Evolutionary conservation across 2,329 filamentous ascomycete species (phyloP), one percentile per base, ranked within the genome.

Genomic region (Colletotrichum melonis): DNA sequence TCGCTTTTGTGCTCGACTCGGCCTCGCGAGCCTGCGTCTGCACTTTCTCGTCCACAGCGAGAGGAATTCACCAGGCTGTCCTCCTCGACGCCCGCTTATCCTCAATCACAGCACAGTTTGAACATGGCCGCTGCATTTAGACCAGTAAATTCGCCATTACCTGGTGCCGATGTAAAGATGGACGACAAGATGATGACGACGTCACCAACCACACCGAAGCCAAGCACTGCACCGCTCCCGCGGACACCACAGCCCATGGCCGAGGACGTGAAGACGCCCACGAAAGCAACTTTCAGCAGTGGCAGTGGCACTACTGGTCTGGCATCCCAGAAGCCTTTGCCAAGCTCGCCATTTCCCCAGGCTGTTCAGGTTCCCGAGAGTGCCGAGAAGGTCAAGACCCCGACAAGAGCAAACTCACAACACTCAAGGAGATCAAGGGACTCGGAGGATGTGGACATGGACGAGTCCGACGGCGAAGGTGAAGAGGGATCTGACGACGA

Each of bases 391-490:
- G 80, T 82, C 55, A 80, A 85, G 58, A 79, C 82, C 14, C 81
- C 87, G 35, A 87, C 85, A 75, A 84, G 88, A 73, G 89, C 88
- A 67, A 87, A 89, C 75, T 92, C 92, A 24, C 88, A 92, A 75
- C 86, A 86, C 67, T 90, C 92, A 11, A 85, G 85, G 74, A 89
- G 89, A 75, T 91, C 91, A n/a, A 82, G 86, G 67, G 88, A 89
- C 49, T 91, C 91, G 3, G 88, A 91, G 73, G 94, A 97, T 77
- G 87, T 94, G 28, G 92, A 94, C 73, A 94, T 95, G 89, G 92
- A 92, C 52, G 92, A 93, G 22, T 93, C 93, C 12, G 93, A 94
- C 69, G 92, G 88, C 64, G 93, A 93, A 76, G 83, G 83, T 30
- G 83, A 89, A 14, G 88, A 89, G 52, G 86, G 82, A 38, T 93